Base-by-base conservation (phyloP, 305 asterid genomes). In the Rubia peregrina region DNA sequence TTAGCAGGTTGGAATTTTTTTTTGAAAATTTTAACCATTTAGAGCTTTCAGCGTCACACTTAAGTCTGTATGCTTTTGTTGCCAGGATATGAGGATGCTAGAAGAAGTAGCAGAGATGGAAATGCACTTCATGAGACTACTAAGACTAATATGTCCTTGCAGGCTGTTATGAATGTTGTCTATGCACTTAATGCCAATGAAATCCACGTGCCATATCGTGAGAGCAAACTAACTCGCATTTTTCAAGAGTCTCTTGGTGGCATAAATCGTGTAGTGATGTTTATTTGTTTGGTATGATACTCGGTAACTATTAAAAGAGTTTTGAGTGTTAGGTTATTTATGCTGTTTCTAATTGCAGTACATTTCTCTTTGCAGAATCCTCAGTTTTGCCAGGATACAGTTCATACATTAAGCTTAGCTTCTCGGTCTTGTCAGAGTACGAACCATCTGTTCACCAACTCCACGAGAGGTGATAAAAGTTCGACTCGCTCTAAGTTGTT, bases 231-330 rank as follows among this genome's bases (percentile, higher is more conserved):
- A 64, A 90, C 98, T 71, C 88, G 86, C 60, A 80, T 92, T 43
- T 77, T 90, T 62, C 89, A 90, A 82, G 97, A 89, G 69, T 92
- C 93, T 24, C 87, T 92, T 77, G 87, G 86, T 24, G 88, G 91
- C 66, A 75, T 77, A 74, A 87, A 84, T 85, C 88, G 42, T 68
- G 85, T 83, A 21, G 57, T 90, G 71, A 73, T 92, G 83, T 78
- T 92, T 38, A 77, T 89, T 78, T 88, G 95, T 81, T 79, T 90
- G 96, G 97, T 92, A 87, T 19, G 62, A 17, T n/a, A 19, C 75
- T 80, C 11, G 13, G 57, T 56, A 41, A 56, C 21, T 9, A 36
- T 42, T 13, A 38, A 13, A 13, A 42, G 67, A 43, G 24, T 30
- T 61, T 73, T 33, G 2, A 61, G 41, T 9, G 49, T 48, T 43